Evolutionary conservation across 2,329 filamentous ascomycete genomes (phyloP).

Genomic region (Rhytidhysteron rufulum): DNA sequence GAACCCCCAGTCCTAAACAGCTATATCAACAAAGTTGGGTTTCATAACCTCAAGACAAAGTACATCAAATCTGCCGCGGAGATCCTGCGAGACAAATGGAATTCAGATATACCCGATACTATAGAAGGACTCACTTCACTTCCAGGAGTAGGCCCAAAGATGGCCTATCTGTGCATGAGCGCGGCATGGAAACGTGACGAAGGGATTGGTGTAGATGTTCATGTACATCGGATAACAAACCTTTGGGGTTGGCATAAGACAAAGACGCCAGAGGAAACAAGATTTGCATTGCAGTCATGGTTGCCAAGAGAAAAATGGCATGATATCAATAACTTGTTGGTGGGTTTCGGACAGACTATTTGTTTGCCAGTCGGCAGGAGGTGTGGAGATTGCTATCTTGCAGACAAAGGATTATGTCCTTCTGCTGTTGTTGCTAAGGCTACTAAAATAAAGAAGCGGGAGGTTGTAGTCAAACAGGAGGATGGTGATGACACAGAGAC

Average conservation of each 20-base stretch:
- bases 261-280: slow-evolving; percentile 76
- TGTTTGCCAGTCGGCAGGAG: slow-evolving; percentile 74
- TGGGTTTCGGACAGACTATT: slow-evolving; percentile 82
- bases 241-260: slow-evolving; percentile 89
- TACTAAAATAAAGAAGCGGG: slow-evolving; percentile 49
- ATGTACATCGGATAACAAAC: slow-evolving; percentile 92
- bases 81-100: slow-evolving; percentile 67
- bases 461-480: slow-evolving; percentile 32
- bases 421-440: slow-evolving; percentile 45
- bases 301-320: slow-evolving; percentile 81
- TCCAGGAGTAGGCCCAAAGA: slow-evolving; percentile 89
- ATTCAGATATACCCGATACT: slow-evolving; percentile 75
- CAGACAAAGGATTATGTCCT: slow-evolving; percentile 69
- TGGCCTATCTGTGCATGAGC: slow-evolving; percentile 85
- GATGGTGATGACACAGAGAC: slow-evolving; percentile 27
- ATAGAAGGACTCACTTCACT: slow-evolving; percentile 71
- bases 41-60: slow-evolving; percentile 92
- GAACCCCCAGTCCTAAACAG: slow-evolving; percentile 64
- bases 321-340: slow-evolving; percentile 86
- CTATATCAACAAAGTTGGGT: slow-evolving; percentile 80
- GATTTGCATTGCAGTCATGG: slow-evolving; percentile 73
- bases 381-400: slow-evolving; percentile 84
- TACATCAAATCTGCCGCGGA: slow-evolving; percentile 72
- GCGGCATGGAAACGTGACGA: slow-evolving; percentile 66
- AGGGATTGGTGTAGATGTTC: slow-evolving; percentile 90